Percentiles rank a stretch among this genome's conserved stretches.
phyloP scores from a whole-genome alignment of 305 asterid genomes.

The Salvia sclarea region DNA sequence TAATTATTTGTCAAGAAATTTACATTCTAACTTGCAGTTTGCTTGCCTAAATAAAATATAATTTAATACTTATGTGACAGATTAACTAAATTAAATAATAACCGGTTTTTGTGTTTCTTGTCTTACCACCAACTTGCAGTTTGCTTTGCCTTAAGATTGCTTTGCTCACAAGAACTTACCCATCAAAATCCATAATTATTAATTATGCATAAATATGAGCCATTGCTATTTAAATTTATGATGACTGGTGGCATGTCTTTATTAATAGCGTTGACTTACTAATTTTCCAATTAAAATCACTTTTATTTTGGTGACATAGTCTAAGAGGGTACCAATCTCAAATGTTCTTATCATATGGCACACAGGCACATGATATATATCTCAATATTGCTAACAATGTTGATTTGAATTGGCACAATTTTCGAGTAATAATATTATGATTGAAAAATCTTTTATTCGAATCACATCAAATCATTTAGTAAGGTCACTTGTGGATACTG shows the following conservation, averaged over 20 bases:
- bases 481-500: background rate
- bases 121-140: constrained; percentile 42
- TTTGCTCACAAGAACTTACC: constrained; percentile 33
- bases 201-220: background rate
- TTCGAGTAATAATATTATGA: background rate
- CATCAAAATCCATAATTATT: constrained; percentile 21
- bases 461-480: background rate
- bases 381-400: too few relatives aligned
- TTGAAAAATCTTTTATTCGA: background rate
- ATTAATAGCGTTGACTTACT: constrained; percentile 18
- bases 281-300: background rate
- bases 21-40: background rate
- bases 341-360: background rate
- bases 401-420: background rate
- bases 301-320: background rate
- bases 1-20: background rate
- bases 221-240: constrained; percentile 5
- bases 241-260: constrained; percentile 31
- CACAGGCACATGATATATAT: too few relatives aligned
- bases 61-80: background rate
- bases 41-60: background rate
- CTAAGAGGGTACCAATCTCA: background rate
- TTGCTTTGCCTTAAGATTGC: constrained; percentile 30
- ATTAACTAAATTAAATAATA: constrained; percentile 9
- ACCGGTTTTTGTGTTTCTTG: constrained; percentile 42